These are phyloP conservation scores for Oryza australiensis DNA, from an alignment of 176 grass and related monocot genomes.

Conservation along the genomic window DNA sequence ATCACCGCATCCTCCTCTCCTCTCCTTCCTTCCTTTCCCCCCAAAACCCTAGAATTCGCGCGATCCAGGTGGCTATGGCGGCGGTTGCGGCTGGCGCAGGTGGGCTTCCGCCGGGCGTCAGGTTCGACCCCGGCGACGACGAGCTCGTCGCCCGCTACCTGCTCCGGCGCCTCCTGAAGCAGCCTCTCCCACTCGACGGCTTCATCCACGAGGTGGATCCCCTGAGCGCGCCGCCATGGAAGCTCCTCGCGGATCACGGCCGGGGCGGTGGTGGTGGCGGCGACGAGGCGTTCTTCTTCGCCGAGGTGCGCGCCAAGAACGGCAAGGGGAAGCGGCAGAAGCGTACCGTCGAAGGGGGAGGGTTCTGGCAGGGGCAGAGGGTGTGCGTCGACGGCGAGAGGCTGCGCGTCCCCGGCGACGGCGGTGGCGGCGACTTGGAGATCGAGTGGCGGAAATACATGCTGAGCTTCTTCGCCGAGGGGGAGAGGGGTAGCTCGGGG, in stretches of 20 bases:
- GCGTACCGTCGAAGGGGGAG: neutral
- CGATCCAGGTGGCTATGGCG: neutral
- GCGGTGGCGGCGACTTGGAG: too few species aligned
- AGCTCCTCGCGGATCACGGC: slow-evolving; percentile 11
- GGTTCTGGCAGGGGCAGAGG: slow-evolving; percentile 21
- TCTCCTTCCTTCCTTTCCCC: too few species aligned
- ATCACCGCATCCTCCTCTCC: too few species aligned
- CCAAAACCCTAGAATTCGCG: neutral
- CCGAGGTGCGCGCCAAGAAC: neutral
- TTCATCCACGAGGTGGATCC: slow-evolving; percentile 20
- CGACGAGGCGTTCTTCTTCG: slow-evolving; percentile 28
- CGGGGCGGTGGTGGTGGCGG: too few species aligned
- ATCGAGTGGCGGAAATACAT: neutral
- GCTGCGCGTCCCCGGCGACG: neutral
- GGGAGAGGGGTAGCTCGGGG: slow-evolving; percentile 7
- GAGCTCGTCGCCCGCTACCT: neutral
- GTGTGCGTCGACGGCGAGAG: neutral
- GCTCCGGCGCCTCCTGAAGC: neutral
- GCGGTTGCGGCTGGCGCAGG: neutral
- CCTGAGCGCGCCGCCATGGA: slow-evolving; percentile 10
- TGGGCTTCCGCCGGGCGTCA: neutral
- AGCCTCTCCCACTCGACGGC: neutral
- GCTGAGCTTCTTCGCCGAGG: neutral
- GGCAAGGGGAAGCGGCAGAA: neutral
- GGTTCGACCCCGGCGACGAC: neutral